phyloP scores from a whole-genome alignment of 2,329 filamentous ascomycete genomes.

The Lojkania enalia region DNA sequence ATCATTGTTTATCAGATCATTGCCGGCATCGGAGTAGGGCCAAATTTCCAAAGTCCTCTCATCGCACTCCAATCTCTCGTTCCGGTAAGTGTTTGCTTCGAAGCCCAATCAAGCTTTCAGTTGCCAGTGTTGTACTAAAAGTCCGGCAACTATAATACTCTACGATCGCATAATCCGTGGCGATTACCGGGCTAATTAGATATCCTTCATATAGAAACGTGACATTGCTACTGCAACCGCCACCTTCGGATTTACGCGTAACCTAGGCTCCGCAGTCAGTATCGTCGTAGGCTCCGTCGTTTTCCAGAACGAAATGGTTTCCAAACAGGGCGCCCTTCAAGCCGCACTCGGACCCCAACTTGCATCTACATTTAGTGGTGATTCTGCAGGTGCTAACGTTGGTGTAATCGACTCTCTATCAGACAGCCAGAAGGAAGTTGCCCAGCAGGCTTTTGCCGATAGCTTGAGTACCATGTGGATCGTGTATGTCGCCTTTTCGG shows the following conservation, averaged over 20 bases:
- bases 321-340: constrained; percentile 54
- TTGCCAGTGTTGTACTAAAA: no score
- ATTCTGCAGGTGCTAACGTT: constrained; percentile 64
- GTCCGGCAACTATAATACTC: no score
- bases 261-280: constrained; percentile 68
- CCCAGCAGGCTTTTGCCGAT: constrained; percentile 49
- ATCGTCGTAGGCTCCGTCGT: constrained; percentile 77
- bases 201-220: constrained; percentile 39
- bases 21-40: constrained; percentile 56
- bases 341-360: constrained; percentile 55
- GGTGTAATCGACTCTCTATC: constrained; percentile 59
- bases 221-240: constrained; percentile 72
- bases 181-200: no score
- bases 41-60: constrained; percentile 70
- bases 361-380: constrained; percentile 60
- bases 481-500: constrained; percentile 50
- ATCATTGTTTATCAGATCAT: constrained; percentile 47
- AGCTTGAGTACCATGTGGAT: constrained; percentile 55
- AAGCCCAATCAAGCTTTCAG: no score
- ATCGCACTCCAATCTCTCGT: constrained; percentile 69
- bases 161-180: no score
- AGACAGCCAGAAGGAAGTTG: constrained; percentile 48
- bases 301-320: constrained; percentile 74
- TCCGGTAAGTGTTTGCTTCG: constrained; percentile 47
- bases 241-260: constrained; percentile 69